Base-by-base conservation (phyloP, 345 rosid species). In the Bruguiera parviflora region DNA sequence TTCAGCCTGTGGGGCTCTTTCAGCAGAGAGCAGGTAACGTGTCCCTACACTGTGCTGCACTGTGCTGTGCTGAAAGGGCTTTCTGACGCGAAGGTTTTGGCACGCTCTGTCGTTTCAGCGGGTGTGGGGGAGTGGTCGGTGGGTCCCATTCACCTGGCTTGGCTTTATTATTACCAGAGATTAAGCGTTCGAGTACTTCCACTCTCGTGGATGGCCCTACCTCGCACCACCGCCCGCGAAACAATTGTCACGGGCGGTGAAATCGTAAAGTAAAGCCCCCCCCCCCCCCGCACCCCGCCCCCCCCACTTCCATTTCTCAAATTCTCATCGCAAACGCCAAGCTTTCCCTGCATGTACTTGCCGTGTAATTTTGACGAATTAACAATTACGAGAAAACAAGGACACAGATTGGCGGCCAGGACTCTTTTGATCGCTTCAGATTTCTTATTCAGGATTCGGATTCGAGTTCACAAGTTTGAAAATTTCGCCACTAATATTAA, bases 151-250 rank as follows among this genome's bases (percentile, higher is more conserved):
- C 22, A 0, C 13, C 24, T 60, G 21, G 66, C 46, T 28, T 60
- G 21, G 66, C 46, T 73, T 72, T 65, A 70, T 35, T n/a, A n/a
- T n/a, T n/a, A 2, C 0, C 68, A 28, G 78, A 72, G 43, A 46
- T 60, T 60, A 47, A 0, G 56, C 70, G 53, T 58, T 27, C 51
- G 4, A 33, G 57, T n/a, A 8, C n/a, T 53, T 46, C 22, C 37
- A 9, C 43, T 77, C 87, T 69, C 86, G 86, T 86, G 87, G 82
- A 62, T 86, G 87, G 82, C 59, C 67, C 7, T 19, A 21, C 49
- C 76, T 53, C 16, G 53, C 63, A 2, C 66, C 65, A 15, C 74
- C 74, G 28, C 66, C 60, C 69, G 15, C 58, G 61, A 84, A 81
- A 70, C 83, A 27, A 58, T 39, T 55, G 80, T 81, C 85, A 78